phyloP scores from a whole-genome alignment of 352 stramenopile species.

The Globisporangium acanthophoron region DNA sequence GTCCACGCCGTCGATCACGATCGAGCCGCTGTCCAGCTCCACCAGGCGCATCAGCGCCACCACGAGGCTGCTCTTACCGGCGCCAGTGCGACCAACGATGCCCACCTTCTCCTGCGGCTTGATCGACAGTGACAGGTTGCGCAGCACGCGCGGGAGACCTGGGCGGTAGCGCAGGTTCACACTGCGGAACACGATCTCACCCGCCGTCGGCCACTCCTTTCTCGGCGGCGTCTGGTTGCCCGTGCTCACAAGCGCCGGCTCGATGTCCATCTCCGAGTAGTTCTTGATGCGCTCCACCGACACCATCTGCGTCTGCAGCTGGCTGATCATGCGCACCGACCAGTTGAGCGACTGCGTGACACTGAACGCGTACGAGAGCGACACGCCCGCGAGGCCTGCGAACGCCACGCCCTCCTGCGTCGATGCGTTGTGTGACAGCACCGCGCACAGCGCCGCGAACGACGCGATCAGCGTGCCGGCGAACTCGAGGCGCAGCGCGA shows the following conservation, averaged over 20 bases:
- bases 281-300: slow-evolving; percentile 73
- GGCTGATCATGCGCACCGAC: slow-evolving; percentile 67
- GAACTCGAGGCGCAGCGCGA: slow-evolving; percentile 71
- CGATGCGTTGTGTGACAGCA: slow-evolving; percentile 42
- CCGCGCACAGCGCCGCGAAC: slow-evolving; percentile 44
- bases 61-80: slow-evolving; percentile 79
- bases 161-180: slow-evolving; percentile 84
- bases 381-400: slow-evolving; percentile 58
- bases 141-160: slow-evolving; percentile 33
- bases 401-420: slow-evolving; percentile 33
- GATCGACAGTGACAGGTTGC: slow-evolving; percentile 59
- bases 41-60: slow-evolving; percentile 81
- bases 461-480: slow-evolving; percentile 57
- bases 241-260: slow-evolving; percentile 87
- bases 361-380: slow-evolving; percentile 75
- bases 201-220: slow-evolving; percentile 61
- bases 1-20: slow-evolving; percentile 28
- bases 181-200: slow-evolving; percentile 70
- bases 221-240: slow-evolving; percentile 44
- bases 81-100: slow-evolving; percentile 62
- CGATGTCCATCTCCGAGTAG: slow-evolving; percentile 54
- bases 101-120: slow-evolving; percentile 64
- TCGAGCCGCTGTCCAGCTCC: slow-evolving; percentile 54
- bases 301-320: slow-evolving; percentile 77
- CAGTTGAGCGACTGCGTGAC: slow-evolving; percentile 77